Evolutionary conservation across 352 stramenopile species (phyloP), one percentile per base, ranked within the genome.

Genomic region (Phytophthora capsici): DNA sequence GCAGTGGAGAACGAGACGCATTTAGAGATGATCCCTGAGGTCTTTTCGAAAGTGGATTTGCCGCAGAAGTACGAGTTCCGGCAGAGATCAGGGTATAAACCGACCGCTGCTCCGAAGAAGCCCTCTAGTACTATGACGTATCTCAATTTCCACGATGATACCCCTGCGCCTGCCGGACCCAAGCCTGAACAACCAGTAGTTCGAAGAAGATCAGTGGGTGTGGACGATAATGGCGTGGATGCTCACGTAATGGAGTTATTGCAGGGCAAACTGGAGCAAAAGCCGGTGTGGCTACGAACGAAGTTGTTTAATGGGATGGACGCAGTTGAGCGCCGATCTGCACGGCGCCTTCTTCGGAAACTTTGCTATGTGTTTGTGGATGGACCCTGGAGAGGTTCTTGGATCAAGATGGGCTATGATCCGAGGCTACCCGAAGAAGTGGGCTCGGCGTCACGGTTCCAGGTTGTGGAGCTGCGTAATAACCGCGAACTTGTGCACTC

Each of bases 341-440:
- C 86, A 19, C 56, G 82, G 13, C 77, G 84, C 0, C 64, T 94
- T 3, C 55, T 93, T 26, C 76, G 82, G 5, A 85, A 86, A 46
- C 62, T 94, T 49, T 94, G 86, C 71, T 94, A 94, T 51, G 86
- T 94, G 30, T 93, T 93, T 67, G 79, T 93, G 6, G 86, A 93
- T 52, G 86, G 86, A 3, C 86, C 86, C 16, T 94, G 86, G 86
- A 80, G 86, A 50, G 82, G 84, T 0, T 92, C 81, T 46, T 94
- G 84, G 84, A 88, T 94, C 17, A 84, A 85, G 22, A 90, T 93
- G 78, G 86, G 86, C 10, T 93, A 91, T 57, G 86, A 94, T 44
- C 86, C 86, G 6, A 71, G 86, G 25, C 65, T 54, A 37, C 34
- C 46, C 23, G 65, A 71, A 46, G 56, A 57, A 19, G 66, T 63